Base-by-base conservation (phyloP, 2,329 filamentous ascomycete species). In the Penicillium sp. region DNA sequence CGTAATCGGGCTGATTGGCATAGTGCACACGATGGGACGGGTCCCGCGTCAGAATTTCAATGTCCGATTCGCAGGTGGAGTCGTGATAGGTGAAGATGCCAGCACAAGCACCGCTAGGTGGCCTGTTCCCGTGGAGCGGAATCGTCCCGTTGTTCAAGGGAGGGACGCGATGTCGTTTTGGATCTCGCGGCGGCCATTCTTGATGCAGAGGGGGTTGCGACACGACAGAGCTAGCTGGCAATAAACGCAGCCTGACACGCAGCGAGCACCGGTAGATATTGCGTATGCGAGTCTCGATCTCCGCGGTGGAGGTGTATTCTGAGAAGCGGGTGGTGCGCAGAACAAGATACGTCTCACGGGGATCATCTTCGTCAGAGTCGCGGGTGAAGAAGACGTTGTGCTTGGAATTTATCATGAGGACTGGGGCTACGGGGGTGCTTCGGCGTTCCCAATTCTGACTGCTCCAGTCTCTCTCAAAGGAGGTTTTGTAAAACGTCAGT, bases 11-110 rank as follows among this genome's bases (percentile, higher is more conserved):
- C 50, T 72, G 71, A 47, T 72, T 73, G 15, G 68, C 63, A 42
- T 70, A 72, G 31, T 70, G 71, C 4, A 76, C 68, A 4, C 65
- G 68, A 48, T 67, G 62, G 1, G 60, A 63, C 1, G 72, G 68
- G 46, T 77, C 75, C 5, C 66, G 61, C 1, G 76, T 78, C 10
- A 78, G 62, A 51, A 79, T 75, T 61, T 79, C 76, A 52, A 79
- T 74, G 53, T 79, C 76, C 0, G 72, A 74, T 57, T 79, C 76
- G 55, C 74, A 74, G 28, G 55, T 63, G 43, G 70, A 65, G 35
- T 74, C 67, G 51, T 64, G 67, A 53, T 75, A 78, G 12, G 74
- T 77, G 64, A 78, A 73, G 57, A 78, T 72, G 4, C 76, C 76
- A 1, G 74, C 72, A 6, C 75, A 74, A 3, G 74, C 76, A 42